A percentile compares a stretch with the other conserved stretches of the same genome.
Evolutionary conservation across 176 grass and related monocot species (phyloP).

Genomic region (Urochloa ruziziensis): DNA sequence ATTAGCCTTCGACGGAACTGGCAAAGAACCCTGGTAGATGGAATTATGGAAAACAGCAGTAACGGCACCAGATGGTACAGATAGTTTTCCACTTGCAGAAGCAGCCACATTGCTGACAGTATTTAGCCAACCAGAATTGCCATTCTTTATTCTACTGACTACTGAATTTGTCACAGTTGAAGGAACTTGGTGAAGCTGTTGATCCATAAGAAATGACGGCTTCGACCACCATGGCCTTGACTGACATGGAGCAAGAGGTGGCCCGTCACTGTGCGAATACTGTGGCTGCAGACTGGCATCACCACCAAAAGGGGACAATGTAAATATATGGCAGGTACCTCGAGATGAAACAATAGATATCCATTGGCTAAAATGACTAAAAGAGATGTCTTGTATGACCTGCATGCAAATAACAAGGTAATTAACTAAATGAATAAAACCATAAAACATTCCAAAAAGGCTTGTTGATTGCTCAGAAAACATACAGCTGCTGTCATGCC

Average conservation of each 20-base stretch:
- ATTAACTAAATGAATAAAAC: constrained; percentile 24
- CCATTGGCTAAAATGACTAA: constrained; percentile 98
- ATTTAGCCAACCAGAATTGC: constrained; percentile 89
- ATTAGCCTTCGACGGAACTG: constrained; percentile 62
- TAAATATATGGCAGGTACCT: constrained; percentile 88
- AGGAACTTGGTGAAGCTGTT: constrained; percentile 78
- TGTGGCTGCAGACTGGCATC: constrained; percentile 78
- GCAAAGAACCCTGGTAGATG: constrained; percentile 49
- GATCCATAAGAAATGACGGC: constrained; percentile 73
- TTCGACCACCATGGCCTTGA: constrained; percentile 97
- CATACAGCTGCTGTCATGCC: constrained; percentile 96
- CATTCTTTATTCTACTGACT: constrained; percentile 96
- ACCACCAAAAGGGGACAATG: constrained; percentile 90
- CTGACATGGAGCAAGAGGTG: constrained; percentile 65
- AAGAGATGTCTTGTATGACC: constrained; percentile 98
- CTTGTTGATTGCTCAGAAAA: constrained; percentile 9
- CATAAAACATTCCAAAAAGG: background rate
- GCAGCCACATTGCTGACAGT: constrained; percentile 95
- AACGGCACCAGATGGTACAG: constrained; percentile 77
- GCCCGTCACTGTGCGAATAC: constrained; percentile 71
- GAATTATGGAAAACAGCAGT: constrained; percentile 92
- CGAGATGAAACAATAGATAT: constrained; percentile 89
- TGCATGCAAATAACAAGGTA: constrained; percentile 49
- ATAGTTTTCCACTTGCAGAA: constrained; percentile 84
- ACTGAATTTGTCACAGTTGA: constrained; percentile 78